Evolutionary conservation across 352 stramenopile species (phyloP).

Genomic region (Globisporangium nagaii): DNA sequence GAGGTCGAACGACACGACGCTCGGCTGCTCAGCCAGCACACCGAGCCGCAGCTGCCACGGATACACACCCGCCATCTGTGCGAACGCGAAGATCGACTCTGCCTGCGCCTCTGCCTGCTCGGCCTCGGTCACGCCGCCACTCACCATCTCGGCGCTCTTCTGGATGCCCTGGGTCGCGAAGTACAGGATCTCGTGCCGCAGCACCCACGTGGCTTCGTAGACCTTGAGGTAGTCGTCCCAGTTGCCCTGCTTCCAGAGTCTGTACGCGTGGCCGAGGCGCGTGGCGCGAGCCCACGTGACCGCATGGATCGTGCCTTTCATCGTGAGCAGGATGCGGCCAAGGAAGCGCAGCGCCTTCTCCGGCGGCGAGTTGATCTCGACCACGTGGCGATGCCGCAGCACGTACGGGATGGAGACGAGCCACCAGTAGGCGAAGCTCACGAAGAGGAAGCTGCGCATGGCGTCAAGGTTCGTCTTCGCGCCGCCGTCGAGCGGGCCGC

Average conservation of each 20-base stretch:
- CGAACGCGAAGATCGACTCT: slow-evolving; percentile 64
- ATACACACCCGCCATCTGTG: slow-evolving; percentile 56
- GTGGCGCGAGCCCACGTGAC: slow-evolving; percentile 71
- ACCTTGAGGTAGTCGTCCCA: slow-evolving; percentile 87
- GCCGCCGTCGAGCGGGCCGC: slow-evolving; percentile 26
- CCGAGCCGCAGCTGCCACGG: slow-evolving; percentile 55
- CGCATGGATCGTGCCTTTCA: slow-evolving; percentile 59
- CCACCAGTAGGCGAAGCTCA: slow-evolving; percentile 67
- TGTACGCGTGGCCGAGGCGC: slow-evolving; percentile 52
- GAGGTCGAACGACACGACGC: slow-evolving; percentile 68
- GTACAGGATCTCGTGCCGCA: slow-evolving; percentile 78
- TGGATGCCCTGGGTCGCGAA: slow-evolving; percentile 82
- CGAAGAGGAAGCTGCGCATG: slow-evolving; percentile 73
- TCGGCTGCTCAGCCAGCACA: slow-evolving; percentile 34
- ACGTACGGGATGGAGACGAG: slow-evolving; percentile 65
- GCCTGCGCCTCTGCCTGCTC: slow-evolving; percentile 8
- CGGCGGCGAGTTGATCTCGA: slow-evolving; percentile 37
- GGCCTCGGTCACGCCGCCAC: neutral
- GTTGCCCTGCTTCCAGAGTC: slow-evolving; percentile 69
- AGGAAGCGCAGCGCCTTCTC: slow-evolving; percentile 67
- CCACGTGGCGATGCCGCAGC: slow-evolving; percentile 48
- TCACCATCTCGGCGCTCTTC: slow-evolving; percentile 16
- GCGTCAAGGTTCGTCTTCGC: slow-evolving; percentile 70
- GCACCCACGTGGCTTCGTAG: slow-evolving; percentile 80
- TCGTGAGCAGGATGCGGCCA: slow-evolving; percentile 54